phyloP scores from a whole-genome alignment of 2,329 filamentous ascomycete genomes.

The Lojkania enalia region DNA sequence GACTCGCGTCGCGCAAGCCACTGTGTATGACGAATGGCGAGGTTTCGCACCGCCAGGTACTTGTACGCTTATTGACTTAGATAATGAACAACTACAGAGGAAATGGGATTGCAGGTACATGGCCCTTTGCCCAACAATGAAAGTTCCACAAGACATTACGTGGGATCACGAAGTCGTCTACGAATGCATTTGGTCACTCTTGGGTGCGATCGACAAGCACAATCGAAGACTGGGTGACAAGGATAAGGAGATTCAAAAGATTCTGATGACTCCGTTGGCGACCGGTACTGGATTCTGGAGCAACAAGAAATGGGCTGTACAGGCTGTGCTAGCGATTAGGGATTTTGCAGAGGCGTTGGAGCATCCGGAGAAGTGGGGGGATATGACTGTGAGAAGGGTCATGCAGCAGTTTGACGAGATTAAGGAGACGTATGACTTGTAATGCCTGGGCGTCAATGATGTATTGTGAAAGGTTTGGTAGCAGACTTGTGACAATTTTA shows the following conservation, averaged over 20 bases:
- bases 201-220: constrained; percentile 54
- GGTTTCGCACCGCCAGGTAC: constrained; percentile 57
- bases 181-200: constrained; percentile 57
- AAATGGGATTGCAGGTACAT: constrained; percentile 51
- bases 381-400: constrained; percentile 3
- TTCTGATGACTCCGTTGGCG: constrained; percentile 59
- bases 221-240: constrained; percentile 41
- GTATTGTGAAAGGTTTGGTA: too few species aligned
- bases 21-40: constrained; percentile 52
- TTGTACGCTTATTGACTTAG: constrained; percentile 54
- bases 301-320: constrained; percentile 54
- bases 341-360: constrained; percentile 55
- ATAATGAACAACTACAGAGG: constrained; percentile 32
- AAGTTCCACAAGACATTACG: constrained; percentile 46
- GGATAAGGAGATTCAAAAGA: constrained; percentile 40
- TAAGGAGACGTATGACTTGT: constrained; percentile 7
- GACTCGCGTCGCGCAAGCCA: constrained; percentile 50
- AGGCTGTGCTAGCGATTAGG: constrained; percentile 56
- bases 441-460: too few species aligned
- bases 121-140: constrained; percentile 60
- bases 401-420: constrained; percentile 2
- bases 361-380: constrained; percentile 50
- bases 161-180: constrained; percentile 60
- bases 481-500: too few species aligned
- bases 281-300: constrained; percentile 54